Evolutionary conservation across 305 asterid genomes (phyloP).

Genomic region (Stenogyne calaminthoides): DNA sequence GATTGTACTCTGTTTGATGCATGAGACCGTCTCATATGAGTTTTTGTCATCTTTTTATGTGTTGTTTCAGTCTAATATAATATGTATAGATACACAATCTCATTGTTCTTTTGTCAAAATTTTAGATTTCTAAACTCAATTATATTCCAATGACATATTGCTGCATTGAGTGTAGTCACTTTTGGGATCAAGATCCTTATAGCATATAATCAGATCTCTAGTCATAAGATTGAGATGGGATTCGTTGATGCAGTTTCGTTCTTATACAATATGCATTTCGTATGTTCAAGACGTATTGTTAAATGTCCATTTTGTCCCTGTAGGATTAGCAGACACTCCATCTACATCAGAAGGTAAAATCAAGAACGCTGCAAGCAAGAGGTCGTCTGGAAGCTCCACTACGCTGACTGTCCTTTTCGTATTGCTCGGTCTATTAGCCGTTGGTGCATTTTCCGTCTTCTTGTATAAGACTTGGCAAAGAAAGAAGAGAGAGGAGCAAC

Average conservation of each 20-base stretch:
- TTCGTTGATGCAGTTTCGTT: not conserved
- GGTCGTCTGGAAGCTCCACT: conserved; percentile 44
- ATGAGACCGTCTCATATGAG: no score
- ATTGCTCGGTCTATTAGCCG: conserved; percentile 49
- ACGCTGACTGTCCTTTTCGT: conserved; percentile 40
- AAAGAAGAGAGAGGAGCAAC: conserved; percentile 85
- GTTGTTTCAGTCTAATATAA: not conserved
- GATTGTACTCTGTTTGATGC: no score
- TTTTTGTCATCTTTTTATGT: no score
- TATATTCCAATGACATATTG: not conserved
- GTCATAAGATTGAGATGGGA: not conserved
- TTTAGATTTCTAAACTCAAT: not conserved
- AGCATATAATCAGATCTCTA: not conserved
- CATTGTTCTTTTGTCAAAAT: not conserved
- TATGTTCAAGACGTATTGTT: not conserved
- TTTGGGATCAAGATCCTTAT: conserved; percentile 17
- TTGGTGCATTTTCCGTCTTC: conserved; percentile 53
- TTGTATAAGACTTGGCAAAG: conserved; percentile 79
- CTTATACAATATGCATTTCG: no score
- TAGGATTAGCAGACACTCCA: conserved; percentile 61
- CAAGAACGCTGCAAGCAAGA: conserved; percentile 35
- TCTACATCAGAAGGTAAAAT: conserved; percentile 37
- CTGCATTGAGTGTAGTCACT: conserved; percentile 1
- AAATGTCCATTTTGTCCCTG: conserved; percentile 21
- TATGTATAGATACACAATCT: not conserved